Base-by-base conservation (phyloP, 192 early-diverging fungal genomes). In the Coemansia sp. region DNA sequence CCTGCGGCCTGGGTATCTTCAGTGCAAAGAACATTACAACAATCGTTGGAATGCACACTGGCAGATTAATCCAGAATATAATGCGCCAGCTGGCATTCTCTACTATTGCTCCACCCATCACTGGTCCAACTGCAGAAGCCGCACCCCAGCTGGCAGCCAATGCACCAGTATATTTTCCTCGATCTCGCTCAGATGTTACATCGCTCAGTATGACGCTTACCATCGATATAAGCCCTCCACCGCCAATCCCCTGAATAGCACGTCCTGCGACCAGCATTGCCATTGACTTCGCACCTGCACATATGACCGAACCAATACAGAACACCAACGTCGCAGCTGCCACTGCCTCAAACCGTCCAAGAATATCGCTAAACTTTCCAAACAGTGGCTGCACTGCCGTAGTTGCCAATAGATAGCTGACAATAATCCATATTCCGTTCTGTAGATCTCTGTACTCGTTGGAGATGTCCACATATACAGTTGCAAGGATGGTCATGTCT, bases 351-450 rank as follows among this genome's bases (percentile, higher is more conserved):
- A 86, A 83, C 27, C 88, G 76, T 14, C 90, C 96, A 69, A 94
- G 86, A 49, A 94, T 90, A 64, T 95, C 93, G 52, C 91, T 86
- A 22, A 92, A 71, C 68, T 89, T 89, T 7, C 90, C 90, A 79
- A 88, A 94, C 21, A 93, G 58, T 10, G 92, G 91, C 70, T 92
- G 87, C 56, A 92, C 81, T 2, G 92, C 86, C 0, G 93, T 92
- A 32, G 74, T 81, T 9, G 87, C 83, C 60, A 91, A 64, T 25
- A 92, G 62, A 62, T 88, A 93, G 51, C 83, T 75, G 0, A 85
- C 86, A 38, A 89, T 91, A 50, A 94, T 89, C 94, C 94, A 96
- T 3, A 89, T 81, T 49, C 91, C 85, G 54, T 86, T 73, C 22
- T 75, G 76, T 59, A 89, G 73, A 52, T 71, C 81, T 14, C 82